These are phyloP conservation scores for Ramaria sp. DNA, from an alignment of 768 basidiomycete genomes.

Conservation along the genomic window DNA sequence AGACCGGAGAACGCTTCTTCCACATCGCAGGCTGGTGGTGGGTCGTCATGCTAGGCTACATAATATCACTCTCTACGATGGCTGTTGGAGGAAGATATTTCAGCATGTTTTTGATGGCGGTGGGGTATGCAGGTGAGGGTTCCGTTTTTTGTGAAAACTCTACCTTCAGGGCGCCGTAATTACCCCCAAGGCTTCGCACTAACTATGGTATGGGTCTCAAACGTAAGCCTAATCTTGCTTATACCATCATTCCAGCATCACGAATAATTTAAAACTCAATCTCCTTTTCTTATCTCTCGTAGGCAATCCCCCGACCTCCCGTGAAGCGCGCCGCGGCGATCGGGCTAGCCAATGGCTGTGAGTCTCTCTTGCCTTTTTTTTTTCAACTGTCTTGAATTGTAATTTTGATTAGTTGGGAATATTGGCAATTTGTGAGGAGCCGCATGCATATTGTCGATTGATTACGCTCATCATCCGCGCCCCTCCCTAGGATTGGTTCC, in stretches of 20 bases:
- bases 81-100: slow-evolving; percentile 45
- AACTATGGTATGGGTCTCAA: slow-evolving; percentile 55
- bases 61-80: slow-evolving; percentile 49
- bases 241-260: too few relatives aligned
- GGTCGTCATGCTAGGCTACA: slow-evolving; percentile 48
- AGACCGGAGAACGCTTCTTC: slow-evolving; percentile 55
- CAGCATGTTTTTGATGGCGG: slow-evolving; percentile 53
- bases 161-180: too few relatives aligned
- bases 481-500: slow-evolving; percentile 1
- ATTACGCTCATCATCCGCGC: background rate
- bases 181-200: slow-evolving; percentile 25
- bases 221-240: slow-evolving; percentile 16
- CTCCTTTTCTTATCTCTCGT: background rate
- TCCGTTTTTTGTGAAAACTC: background rate
- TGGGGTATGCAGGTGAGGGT: slow-evolving; percentile 33
- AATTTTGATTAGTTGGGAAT: slow-evolving; percentile 10
- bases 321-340: slow-evolving; percentile 38
- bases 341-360: slow-evolving; percentile 45
- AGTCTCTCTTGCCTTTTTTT: background rate
- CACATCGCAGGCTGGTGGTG: slow-evolving; percentile 48
- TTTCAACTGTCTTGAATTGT: background rate
- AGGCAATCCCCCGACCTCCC: slow-evolving; percentile 11
- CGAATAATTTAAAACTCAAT: background rate
- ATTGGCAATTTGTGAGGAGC: slow-evolving; percentile 8
- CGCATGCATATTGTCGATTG: background rate